phyloP scores from a whole-genome alignment of 202 grass and related monocot species.

The Hordeum pubiflorum region DNA sequence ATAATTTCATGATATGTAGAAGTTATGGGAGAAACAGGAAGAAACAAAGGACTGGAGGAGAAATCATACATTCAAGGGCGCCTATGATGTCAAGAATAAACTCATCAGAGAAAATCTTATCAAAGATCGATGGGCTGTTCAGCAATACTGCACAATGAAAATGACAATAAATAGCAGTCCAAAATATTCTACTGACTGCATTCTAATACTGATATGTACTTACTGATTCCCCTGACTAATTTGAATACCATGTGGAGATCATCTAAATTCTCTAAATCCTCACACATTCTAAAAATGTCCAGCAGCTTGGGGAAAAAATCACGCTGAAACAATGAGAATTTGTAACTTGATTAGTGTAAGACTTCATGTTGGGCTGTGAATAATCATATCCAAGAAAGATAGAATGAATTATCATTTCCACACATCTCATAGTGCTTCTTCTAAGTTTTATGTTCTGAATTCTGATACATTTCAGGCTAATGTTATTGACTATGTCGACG shows the following conservation, averaged over 20 bases:
- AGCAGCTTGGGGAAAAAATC: conserved; percentile 92
- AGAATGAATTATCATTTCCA: not conserved
- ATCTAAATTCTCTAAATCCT: conserved; percentile 88
- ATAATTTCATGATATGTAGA: conserved; percentile 6
- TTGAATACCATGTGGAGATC: conserved; percentile 94
- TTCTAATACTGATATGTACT: conserved; percentile 37
- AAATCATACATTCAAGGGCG: conserved; percentile 83
- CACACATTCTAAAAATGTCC: conserved; percentile 90
- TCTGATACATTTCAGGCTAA: not conserved
- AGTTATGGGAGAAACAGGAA: conserved; percentile 5
- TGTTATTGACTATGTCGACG: not conserved
- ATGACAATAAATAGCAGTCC: conserved; percentile 26
- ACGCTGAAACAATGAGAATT: conserved; percentile 41
- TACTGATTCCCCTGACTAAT: conserved; percentile 94
- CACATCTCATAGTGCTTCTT: conserved; percentile 10
- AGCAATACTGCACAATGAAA: conserved; percentile 74
- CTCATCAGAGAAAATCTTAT: conserved; percentile 86
- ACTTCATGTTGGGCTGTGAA: not conserved
- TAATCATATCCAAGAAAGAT: conserved; percentile 18
- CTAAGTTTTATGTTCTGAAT: not conserved
- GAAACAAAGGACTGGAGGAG: conserved; percentile 11
- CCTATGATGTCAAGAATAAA: conserved; percentile 97
- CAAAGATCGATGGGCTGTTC: conserved; percentile 78
- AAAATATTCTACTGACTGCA: conserved; percentile 10
- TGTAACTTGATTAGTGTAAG: conserved; percentile 25